Base-by-base conservation (phyloP, 371 early-diverging fungal genomes). In the Lichtheimia ramosa region DNA sequence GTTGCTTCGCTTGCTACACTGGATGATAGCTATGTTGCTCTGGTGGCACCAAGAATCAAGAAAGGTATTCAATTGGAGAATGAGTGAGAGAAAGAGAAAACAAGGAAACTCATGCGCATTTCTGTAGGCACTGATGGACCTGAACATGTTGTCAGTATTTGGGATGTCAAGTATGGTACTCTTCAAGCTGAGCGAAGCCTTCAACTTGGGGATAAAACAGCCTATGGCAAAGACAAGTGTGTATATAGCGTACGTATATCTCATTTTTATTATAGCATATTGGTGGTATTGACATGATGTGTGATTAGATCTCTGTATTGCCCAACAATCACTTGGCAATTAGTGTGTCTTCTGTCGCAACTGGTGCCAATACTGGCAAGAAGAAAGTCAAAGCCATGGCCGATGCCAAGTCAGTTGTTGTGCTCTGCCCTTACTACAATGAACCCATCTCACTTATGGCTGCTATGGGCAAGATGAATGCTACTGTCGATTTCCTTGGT, bases 91-190 rank as follows among this genome's bases (percentile, higher is more conserved):
- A 28, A 27, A 13, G 16, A 41, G 18, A 6, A 23, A 21, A 27
- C 27, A 25, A 21, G 52, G 25, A 25, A 52, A 27, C 13, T 15
- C 10, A 12, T 16, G 14, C 14, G 46, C 16, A 7, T 0, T 52
- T 42, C 18, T 42, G n/a, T 2, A 58, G 72, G 46, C 18, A 43
- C 46, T 6, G 55, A 58, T 15, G 46, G 34, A 59, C 55, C 69
- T 12, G 85, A 86, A 40, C 83, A 84, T 54, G 76, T 84, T 2
- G 58, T 90, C 24, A 86, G 87, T 15, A 79, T 90, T 20, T 90
- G 91, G 91, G 91, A 90, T 61, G 75, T 79, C 48, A 73, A 76
- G 46, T 90, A 87, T 51, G 89, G 89, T 52, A 88, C 91, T 0
- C 71, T 88, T 3, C 91, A 89, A 61, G 77, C 86, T 13, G 73